Base-by-base conservation (phyloP, 139 green algal species). In the Pleodorina starrii region DNA sequence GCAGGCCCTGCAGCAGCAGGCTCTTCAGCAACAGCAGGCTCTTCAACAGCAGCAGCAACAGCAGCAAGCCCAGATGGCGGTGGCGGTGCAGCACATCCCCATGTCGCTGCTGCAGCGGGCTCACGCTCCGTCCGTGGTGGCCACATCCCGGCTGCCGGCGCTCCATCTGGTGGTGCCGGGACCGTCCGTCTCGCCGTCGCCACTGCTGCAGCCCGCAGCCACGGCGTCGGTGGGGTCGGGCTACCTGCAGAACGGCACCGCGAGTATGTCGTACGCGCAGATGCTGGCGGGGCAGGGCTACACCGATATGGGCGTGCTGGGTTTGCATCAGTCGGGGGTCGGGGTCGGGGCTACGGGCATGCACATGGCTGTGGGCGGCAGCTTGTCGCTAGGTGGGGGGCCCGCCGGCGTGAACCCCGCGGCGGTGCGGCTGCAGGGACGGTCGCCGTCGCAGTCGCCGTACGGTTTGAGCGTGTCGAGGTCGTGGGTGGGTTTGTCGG, bases 151-250 rank as follows among this genome's bases (percentile, higher is more conserved):
- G 29, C 42, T 87, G 43, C 81, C 81, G 16, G 10, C 42, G 9
- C 60, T 46, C 0, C 81, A 87, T 60, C 63, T 87, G 6, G n/a
- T 87, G 60, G 40, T 87, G 5, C 81, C 81, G n/a, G 81, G 81
- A 32, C 71, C 77, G 81, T 27, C 78, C 19, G 36, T 74, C n/a
- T 46, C 44, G 32, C 27, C 36, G 2, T 11, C 74, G n/a, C 74
- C 9, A 46, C 48, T 50, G 48, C 14, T 35, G 76, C 76, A 69
- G 35, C 29, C 27, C 74, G 23, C 23, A 3, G 3, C 2, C 40
- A 46, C 69, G 19, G 69, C 16, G 25, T n/a, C 35, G 69, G 40
- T 2, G 69, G 35, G 27, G 44, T n/a, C 44, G 19, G 6, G 27
- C 32, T 73, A 73, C 63, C 16, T 29, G 29, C 69, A 77, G 23